Conservation (phyloP, 768 basidiomycete genomes). For the Boletus pseudo-olivaceus region DNA sequence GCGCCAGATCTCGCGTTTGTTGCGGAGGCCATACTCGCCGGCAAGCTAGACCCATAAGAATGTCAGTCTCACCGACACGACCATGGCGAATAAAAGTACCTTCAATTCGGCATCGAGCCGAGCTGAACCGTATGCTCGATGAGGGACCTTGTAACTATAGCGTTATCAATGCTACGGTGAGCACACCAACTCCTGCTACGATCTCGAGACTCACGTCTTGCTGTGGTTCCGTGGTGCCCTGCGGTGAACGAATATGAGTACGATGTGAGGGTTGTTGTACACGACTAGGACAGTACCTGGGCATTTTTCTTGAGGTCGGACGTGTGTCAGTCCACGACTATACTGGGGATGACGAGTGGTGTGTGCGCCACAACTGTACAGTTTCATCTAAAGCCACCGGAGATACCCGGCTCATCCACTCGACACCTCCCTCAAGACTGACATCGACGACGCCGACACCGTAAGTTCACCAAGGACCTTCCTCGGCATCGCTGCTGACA, state of each 20-base stretch:
- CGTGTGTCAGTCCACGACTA: conserved; percentile 28
- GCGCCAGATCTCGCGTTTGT: conserved; percentile 99
- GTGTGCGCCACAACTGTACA: conserved; percentile 60
- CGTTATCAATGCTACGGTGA: conserved; percentile 55
- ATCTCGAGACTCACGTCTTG: conserved; percentile 91
- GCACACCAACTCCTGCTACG: conserved; percentile 64
- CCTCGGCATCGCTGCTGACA: conserved; percentile 11
- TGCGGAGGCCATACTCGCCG: conserved; percentile 99
- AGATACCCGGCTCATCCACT: conserved; percentile 40
- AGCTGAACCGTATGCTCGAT: conserved; percentile 93
- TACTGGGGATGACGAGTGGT: conserved; percentile 36
- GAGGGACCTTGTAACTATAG: conserved; percentile 96
- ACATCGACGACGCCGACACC: conserved; percentile 46
- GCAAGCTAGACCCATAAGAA: conserved; percentile 64
- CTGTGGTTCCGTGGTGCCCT: conserved; percentile 91
- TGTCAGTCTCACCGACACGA: neutral
- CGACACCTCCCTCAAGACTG: conserved; percentile 40
- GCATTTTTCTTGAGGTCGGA: conserved; percentile 72
- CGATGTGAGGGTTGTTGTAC: neutral
- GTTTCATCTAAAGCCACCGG: conserved; percentile 64
- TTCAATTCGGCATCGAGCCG: conserved; percentile 99
- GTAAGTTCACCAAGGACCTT: conserved; percentile 36
- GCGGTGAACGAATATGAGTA: conserved; percentile 29
- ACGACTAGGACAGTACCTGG: conserved; percentile 56
- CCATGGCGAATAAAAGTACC: conserved; percentile 42